These are phyloP conservation scores for Trichoderma arundinaceum DNA, from an alignment of 2,329 filamentous ascomycete species.

Conservation along the genomic window DNA sequence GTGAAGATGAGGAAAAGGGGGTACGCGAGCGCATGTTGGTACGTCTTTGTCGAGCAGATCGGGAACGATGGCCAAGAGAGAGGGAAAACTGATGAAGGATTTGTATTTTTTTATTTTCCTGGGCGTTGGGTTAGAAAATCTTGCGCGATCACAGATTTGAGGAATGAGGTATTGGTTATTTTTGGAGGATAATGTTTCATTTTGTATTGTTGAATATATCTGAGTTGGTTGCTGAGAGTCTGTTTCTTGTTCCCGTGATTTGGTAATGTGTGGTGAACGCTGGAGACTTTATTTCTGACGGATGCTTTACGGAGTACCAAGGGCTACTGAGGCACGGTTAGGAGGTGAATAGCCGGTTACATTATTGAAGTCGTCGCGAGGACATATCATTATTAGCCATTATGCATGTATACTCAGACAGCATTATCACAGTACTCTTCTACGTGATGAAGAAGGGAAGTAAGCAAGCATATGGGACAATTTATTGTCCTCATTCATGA, in stretches of 20 bases:
- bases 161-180: not conserved
- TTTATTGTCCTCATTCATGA: too few relatives aligned
- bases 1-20: not conserved
- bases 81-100: not conserved
- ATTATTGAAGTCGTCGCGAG: too few relatives aligned
- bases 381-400: too few relatives aligned
- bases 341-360: too few relatives aligned
- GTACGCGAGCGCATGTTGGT: not conserved
- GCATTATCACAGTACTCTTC: not conserved
- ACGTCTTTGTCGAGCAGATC: not conserved
- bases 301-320: too few relatives aligned
- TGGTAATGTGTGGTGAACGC: too few relatives aligned
- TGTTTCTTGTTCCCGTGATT: too few relatives aligned
- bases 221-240: too few relatives aligned
- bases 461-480: too few relatives aligned
- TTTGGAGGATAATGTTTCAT: not conserved
- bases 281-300: too few relatives aligned
- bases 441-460: not conserved
- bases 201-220: conserved; percentile 1
- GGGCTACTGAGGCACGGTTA: too few relatives aligned
- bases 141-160: not conserved
- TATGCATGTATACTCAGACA: too few relatives aligned
- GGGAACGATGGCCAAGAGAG: not conserved
- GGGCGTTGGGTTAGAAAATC: conserved; percentile 18
- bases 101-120: not conserved